These are phyloP conservation scores for Gonium pectorale DNA, from an alignment of 139 green algal species.

Conservation along the genomic window DNA sequence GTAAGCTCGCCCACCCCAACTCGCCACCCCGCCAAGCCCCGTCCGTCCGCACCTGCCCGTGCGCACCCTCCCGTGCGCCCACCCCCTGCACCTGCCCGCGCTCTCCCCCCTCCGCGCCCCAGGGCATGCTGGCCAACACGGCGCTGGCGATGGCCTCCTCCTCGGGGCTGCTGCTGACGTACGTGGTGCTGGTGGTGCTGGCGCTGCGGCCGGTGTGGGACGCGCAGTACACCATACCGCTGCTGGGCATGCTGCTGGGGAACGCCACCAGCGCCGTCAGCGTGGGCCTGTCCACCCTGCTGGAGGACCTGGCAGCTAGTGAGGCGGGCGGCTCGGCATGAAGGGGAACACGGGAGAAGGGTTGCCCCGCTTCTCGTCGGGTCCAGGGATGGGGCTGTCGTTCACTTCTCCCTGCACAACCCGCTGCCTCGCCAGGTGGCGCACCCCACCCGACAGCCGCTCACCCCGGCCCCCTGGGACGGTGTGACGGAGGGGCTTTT, in stretches of 20 bases:
- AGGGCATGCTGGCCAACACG: slow-evolving; percentile 72
- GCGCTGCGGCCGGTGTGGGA: slow-evolving; percentile 71
- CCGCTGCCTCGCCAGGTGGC: no score
- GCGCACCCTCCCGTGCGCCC: neutral
- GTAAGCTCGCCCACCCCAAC: no score
- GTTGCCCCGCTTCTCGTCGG: no score
- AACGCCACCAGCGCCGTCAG: slow-evolving; percentile 82
- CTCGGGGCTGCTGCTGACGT: slow-evolving; percentile 34
- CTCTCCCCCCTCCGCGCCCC: neutral
- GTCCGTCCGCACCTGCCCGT: neutral
- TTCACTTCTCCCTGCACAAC: no score
- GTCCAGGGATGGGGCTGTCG: no score
- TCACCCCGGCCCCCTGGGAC: no score
- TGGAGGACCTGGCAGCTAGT: slow-evolving; percentile 74
- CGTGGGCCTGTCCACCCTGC: slow-evolving; percentile 76
- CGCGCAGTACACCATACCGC: slow-evolving; percentile 75
- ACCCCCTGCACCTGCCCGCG: neutral
- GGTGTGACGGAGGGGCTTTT: no score
- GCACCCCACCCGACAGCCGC: no score
- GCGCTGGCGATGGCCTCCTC: slow-evolving; percentile 46
- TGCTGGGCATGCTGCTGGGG: slow-evolving; percentile 88
- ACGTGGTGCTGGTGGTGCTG: slow-evolving; percentile 69
- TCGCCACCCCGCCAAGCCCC: no score
- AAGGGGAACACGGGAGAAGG: neutral
- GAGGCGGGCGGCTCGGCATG: neutral